These are phyloP conservation scores for Komagataea norvegica DNA, from an alignment of 1,139 yeast genomes.

Conservation along the genomic window DNA sequence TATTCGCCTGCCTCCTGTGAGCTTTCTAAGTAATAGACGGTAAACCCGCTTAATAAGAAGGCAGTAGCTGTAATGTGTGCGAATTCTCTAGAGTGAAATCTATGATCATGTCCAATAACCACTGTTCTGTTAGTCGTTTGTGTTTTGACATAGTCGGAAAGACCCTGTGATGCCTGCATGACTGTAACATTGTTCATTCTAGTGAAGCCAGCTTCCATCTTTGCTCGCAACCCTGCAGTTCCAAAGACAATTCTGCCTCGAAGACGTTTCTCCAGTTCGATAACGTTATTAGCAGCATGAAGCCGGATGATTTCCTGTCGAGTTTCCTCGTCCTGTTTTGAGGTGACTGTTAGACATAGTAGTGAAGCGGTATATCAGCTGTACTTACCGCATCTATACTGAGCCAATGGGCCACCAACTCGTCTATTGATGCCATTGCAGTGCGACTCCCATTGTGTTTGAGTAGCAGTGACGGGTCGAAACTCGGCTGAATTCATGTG, in stretches of 20 bases:
- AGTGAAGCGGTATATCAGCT: background rate
- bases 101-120: conserved; percentile 89
- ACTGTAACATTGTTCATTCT: conserved; percentile 90
- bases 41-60: conserved; percentile 63
- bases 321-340: conserved; percentile 44
- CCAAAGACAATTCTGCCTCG: conserved; percentile 70
- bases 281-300: conserved; percentile 36
- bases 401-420: conserved; percentile 47
- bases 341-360: no score
- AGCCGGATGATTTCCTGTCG: conserved; percentile 50
- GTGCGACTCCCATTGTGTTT: no score
- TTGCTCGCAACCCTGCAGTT: conserved; percentile 84
- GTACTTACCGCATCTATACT: conserved; percentile 35
- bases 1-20: conserved; percentile 28
- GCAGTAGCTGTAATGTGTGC: conserved; percentile 77
- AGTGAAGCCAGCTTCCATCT: conserved; percentile 87
- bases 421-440: conserved; percentile 3
- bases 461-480: no score
- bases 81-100: conserved; percentile 73
- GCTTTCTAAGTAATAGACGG: conserved; percentile 55
- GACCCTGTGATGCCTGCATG: conserved; percentile 88
- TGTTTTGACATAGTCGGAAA: conserved; percentile 55
- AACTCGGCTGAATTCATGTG: no score
- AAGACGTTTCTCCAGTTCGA: conserved; percentile 45
- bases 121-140: conserved; percentile 41